Percentiles rank a stretch among this genome's conserved stretches.
Conservation (phyloP, 352 stramenopile species). For the Phytopythium boreale region DNA sequence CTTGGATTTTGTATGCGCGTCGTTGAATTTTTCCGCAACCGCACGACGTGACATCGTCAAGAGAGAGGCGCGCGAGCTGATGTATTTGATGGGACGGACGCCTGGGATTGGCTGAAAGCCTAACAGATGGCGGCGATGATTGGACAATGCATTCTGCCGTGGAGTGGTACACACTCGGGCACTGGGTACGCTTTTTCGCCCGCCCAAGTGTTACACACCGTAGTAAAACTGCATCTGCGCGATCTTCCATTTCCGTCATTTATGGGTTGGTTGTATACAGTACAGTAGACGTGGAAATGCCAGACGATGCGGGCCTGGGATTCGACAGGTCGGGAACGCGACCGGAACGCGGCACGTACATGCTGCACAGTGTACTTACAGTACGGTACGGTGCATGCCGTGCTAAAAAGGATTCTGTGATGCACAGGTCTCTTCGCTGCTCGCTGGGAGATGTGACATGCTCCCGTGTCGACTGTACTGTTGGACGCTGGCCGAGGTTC, state of each 20-base stretch:
- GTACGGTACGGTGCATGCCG: too few relatives aligned
- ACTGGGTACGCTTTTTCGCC: slow-evolving; percentile 3
- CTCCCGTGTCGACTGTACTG: not conserved
- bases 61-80: slow-evolving; percentile 1
- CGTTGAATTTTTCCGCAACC: not conserved
- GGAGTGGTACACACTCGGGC: not conserved
- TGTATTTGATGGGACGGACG: not conserved
- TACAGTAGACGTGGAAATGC: too few relatives aligned
- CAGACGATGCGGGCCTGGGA: too few relatives aligned
- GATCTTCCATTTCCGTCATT: too few relatives aligned
- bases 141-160: too few relatives aligned
- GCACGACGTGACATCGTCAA: not conserved
- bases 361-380: too few relatives aligned
- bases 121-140: not conserved
- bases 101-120: not conserved
- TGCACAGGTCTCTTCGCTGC: too few relatives aligned
- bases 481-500: not conserved
- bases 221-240: too few relatives aligned
- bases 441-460: not conserved
- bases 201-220: not conserved
- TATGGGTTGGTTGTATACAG: too few relatives aligned
- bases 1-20: not conserved
- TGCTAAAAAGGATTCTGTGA: too few relatives aligned
- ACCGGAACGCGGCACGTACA: too few relatives aligned
- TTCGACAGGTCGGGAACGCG: not conserved